Conservation (phyloP, 495 filamentous ascomycete genomes). For the Penicillium lividum region DNA sequence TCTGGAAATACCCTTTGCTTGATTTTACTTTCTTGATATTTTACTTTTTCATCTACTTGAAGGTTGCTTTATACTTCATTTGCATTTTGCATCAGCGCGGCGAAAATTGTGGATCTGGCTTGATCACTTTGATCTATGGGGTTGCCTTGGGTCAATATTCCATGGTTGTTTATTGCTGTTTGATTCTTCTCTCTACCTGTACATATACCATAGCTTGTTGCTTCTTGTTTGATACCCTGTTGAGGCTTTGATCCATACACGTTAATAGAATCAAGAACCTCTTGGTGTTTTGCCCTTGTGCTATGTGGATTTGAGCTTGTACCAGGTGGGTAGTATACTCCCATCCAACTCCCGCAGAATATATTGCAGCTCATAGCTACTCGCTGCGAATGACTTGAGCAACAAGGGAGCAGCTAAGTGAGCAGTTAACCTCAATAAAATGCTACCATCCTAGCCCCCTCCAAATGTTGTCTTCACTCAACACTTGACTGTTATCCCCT, state of each 20-base stretch:
- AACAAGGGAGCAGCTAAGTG: too few relatives aligned
- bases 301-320: too few relatives aligned
- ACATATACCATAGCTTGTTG: constrained; percentile 3
- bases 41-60: constrained; percentile 3
- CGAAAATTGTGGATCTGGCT: constrained; percentile 14
- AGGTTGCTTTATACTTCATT: background rate
- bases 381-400: too few relatives aligned
- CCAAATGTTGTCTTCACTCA: too few relatives aligned
- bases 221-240: constrained; percentile 7
- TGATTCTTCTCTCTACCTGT: background rate
- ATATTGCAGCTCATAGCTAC: too few relatives aligned
- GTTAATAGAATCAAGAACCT: background rate
- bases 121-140: background rate
- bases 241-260: background rate
- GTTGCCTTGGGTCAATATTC: background rate
- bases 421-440: too few relatives aligned
- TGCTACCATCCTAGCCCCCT: too few relatives aligned
- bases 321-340: too few relatives aligned
- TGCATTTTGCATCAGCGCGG: constrained; percentile 35
- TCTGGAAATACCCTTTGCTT: background rate
- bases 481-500: too few relatives aligned
- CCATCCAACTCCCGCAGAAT: too few relatives aligned
- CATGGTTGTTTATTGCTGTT: background rate
- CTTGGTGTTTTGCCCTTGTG: background rate
- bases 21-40: constrained; percentile 8